phyloP scores from a whole-genome alignment of 108 stramenopile genomes.

The Poteriospumella lacustris region DNA sequence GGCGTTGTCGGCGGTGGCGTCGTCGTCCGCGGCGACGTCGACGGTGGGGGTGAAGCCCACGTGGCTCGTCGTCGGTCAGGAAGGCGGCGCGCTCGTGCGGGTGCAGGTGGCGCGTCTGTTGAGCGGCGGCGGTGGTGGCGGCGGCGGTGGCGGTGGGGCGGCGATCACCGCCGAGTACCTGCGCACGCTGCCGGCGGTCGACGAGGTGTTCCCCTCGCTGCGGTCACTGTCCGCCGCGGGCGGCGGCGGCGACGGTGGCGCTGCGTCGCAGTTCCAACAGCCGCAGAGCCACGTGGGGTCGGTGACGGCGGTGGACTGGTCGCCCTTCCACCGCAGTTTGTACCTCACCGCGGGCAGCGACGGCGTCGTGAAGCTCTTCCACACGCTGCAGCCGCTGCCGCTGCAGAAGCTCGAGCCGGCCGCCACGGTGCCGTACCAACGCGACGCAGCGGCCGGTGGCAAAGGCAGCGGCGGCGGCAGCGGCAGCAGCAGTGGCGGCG shows the following conservation, averaged over 20 bases:
- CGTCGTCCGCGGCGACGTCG: slow-evolving; percentile 5
- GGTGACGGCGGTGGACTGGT: slow-evolving; percentile 38
- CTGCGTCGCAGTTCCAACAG: background rate
- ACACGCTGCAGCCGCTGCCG: background rate
- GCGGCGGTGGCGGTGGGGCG: slow-evolving; percentile 25
- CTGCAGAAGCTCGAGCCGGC: background rate
- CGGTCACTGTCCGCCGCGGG: background rate
- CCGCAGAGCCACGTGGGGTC: slow-evolving; percentile 35
- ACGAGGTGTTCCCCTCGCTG: background rate
- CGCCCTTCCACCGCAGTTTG: slow-evolving; percentile 37
- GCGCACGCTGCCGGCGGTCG: background rate
- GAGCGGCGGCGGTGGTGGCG: too few relatives aligned
- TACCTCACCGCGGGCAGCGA: slow-evolving; percentile 1
- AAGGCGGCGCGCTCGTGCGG: slow-evolving; percentile 43
- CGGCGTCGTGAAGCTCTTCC: background rate
- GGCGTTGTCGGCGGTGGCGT: too few relatives aligned
- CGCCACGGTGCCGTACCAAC: too few relatives aligned
- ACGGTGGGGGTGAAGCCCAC: slow-evolving; percentile 28
- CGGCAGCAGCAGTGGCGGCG: background rate
- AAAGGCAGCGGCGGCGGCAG: background rate
- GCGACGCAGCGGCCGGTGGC: too few relatives aligned
- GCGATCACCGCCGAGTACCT: slow-evolving; percentile 14
- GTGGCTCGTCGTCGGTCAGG: slow-evolving; percentile 35
- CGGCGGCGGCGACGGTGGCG: background rate
- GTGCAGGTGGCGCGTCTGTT: slow-evolving; percentile 23